Percentiles rank a stretch among this genome's conserved stretches.
Evolutionary conservation across 345 rosid genomes (phyloP).

Genomic region (Camelina hispida): DNA sequence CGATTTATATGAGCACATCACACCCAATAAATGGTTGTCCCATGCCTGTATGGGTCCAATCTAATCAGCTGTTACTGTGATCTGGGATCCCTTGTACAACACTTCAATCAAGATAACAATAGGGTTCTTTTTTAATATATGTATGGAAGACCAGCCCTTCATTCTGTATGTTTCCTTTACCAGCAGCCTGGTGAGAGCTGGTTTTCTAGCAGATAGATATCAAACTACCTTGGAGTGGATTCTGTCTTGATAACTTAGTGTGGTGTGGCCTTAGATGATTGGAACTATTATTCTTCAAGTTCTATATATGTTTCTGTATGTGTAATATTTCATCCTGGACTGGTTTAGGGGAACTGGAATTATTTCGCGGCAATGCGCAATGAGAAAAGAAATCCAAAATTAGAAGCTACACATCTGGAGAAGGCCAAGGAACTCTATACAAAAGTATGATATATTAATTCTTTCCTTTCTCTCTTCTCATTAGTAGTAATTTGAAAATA

Average conservation of each 20-base stretch:
- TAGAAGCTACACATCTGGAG: conserved; percentile 98
- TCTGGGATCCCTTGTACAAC: background rate
- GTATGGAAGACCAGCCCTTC: conserved; percentile 7
- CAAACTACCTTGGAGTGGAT: background rate
- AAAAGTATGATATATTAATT: conserved; percentile 55
- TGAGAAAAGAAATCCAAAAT: conserved; percentile 95
- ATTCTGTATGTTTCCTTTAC: conserved; percentile 5
- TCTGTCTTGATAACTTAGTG: conserved; percentile 15
- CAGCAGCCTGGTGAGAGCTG: conserved; percentile 1
- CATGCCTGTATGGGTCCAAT: background rate
- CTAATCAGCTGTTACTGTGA: conserved; percentile 2
- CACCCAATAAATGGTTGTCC: background rate
- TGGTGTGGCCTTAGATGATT: conserved; percentile 12
- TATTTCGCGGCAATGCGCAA: conserved; percentile 96
- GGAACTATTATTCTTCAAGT: conserved; percentile 11
- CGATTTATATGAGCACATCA: background rate
- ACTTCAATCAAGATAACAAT: background rate
- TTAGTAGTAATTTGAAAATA: conserved; percentile 10
- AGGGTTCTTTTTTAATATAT: background rate
- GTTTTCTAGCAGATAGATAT: background rate
- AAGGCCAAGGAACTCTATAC: conserved; percentile 96
- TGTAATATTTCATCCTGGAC: conserved; percentile 20
- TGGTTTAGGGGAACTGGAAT: conserved; percentile 92
- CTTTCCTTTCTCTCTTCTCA: conserved; percentile 23
- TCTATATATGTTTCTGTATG: too few relatives aligned